These are phyloP conservation scores for Xylaria castorea DNA, from an alignment of 495 filamentous ascomycete species.

Conservation along the genomic window DNA sequence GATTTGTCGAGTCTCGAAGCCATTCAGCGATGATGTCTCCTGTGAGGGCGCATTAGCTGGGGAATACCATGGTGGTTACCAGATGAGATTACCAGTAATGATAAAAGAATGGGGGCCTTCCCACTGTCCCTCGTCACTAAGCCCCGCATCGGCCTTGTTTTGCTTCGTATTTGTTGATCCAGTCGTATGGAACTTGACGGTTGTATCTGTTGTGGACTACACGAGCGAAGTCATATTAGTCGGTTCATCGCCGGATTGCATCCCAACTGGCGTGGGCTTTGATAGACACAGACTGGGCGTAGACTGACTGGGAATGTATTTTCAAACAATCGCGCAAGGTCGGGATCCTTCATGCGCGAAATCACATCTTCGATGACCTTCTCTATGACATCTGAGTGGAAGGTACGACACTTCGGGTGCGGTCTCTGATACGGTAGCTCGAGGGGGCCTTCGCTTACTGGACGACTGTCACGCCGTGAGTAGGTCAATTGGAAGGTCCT, in stretches of 20 bases:
- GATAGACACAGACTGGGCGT: neutral
- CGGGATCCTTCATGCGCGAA: conserved; percentile 78
- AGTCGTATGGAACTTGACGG: conserved; percentile 68
- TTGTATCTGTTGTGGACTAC: conserved; percentile 87
- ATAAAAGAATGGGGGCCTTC: conserved; percentile 89
- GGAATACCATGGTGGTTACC: neutral
- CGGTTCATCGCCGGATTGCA: conserved; percentile 5
- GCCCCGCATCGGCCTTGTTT: conserved; percentile 41
- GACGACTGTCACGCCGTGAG: conserved; percentile 57
- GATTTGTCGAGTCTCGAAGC: conserved; percentile 97
- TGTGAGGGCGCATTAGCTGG: conserved; percentile 5
- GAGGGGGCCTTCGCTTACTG: conserved; percentile 79
- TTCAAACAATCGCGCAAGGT: conserved; percentile 91
- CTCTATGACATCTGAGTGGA: conserved; percentile 84
- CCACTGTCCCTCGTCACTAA: conserved; percentile 67
- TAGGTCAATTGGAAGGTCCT: neutral
- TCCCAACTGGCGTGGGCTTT: neutral
- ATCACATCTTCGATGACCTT: conserved; percentile 84
- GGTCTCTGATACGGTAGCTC: conserved; percentile 91
- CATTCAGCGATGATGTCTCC: conserved; percentile 95
- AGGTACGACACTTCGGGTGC: conserved; percentile 80
- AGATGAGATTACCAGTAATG: conserved; percentile 71
- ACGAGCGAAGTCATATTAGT: conserved; percentile 26
- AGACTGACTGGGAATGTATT: conserved; percentile 80
- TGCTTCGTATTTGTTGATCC: conserved; percentile 42